Percentiles rank a stretch among this genome's conserved stretches.
phyloP scores from a whole-genome alignment of 768 basidiomycete species.

The Ramaria rubella region DNA sequence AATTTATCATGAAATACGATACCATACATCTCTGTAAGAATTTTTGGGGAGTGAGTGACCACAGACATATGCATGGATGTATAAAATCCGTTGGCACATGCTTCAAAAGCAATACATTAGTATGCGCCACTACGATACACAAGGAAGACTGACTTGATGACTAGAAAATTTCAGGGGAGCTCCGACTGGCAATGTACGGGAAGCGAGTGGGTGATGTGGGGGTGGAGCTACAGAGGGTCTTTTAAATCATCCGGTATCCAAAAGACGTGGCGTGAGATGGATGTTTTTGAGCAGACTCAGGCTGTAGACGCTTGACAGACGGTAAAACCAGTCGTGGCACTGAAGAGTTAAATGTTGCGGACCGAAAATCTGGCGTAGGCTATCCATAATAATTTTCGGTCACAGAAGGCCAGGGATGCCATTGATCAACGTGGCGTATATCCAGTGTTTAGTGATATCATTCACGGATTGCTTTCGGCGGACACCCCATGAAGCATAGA shows the following conservation, averaged over 20 bases:
- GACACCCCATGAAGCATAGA: not conserved
- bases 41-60: not conserved
- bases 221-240: no score
- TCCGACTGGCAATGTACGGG: no score
- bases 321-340: not conserved
- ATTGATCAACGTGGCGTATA: not conserved
- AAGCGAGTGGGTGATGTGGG: no score
- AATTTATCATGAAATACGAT: not conserved
- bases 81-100: slow-evolving; percentile 5
- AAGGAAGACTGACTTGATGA: not conserved
- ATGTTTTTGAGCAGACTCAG: not conserved
- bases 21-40: not conserved
- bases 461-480: no score
- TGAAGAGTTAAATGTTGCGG: not conserved
- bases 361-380: not conserved
- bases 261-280: not conserved
- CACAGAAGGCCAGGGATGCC: slow-evolving; percentile 5
- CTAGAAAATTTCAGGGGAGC: no score
- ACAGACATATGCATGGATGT: not conserved
- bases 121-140: not conserved
- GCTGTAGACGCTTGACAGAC: not conserved
- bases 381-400: not conserved
- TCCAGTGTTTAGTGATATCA: not conserved
- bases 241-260: not conserved
- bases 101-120: not conserved